Percentiles rank a stretch among this genome's conserved stretches.
Evolutionary conservation across 2,329 filamentous ascomycete genomes (phyloP).

Genomic region (Alternaria rosae): DNA sequence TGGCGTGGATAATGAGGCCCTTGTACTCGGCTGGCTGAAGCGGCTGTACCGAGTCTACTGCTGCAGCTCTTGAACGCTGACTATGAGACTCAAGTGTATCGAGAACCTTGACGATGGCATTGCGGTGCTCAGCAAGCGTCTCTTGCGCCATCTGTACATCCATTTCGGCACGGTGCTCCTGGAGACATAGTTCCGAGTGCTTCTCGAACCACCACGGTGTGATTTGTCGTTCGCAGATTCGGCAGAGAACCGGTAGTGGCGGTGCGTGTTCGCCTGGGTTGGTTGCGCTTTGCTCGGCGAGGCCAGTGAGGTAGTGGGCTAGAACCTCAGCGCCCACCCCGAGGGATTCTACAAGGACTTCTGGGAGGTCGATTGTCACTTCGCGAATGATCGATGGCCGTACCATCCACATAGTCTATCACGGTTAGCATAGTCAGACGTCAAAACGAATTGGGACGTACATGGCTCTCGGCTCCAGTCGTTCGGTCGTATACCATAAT

Average conservation of each 20-base stretch:
- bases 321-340: conserved; percentile 94
- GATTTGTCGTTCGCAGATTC: conserved; percentile 96
- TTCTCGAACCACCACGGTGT: conserved; percentile 99
- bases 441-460: conserved; percentile 59
- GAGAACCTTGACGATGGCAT: conserved; percentile 92
- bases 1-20: conserved; percentile 81
- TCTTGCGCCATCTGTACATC: conserved; percentile 97
- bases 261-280: conserved; percentile 79
- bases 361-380: conserved; percentile 93
- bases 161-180: conserved; percentile 97
- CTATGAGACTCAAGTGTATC: conserved; percentile 86
- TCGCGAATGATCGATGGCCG: conserved; percentile 89
- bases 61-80: conserved; percentile 64
- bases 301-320: conserved; percentile 87
- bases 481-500: conserved; percentile 97
- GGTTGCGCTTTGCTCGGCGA: conserved; percentile 83
- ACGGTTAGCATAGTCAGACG: conserved; percentile 30
- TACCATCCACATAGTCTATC: conserved; percentile 99
- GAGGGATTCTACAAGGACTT: conserved; percentile 87
- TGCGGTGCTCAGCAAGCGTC: conserved; percentile 87
- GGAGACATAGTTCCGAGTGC: conserved; percentile 92
- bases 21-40: conserved; percentile 81
- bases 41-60: conserved; percentile 56
- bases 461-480: conserved; percentile 87
- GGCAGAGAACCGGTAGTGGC: conserved; percentile 85